These are phyloP conservation scores for Maudiozyma humilis DNA, from an alignment of 1,139 yeast species.

Conservation along the genomic window DNA sequence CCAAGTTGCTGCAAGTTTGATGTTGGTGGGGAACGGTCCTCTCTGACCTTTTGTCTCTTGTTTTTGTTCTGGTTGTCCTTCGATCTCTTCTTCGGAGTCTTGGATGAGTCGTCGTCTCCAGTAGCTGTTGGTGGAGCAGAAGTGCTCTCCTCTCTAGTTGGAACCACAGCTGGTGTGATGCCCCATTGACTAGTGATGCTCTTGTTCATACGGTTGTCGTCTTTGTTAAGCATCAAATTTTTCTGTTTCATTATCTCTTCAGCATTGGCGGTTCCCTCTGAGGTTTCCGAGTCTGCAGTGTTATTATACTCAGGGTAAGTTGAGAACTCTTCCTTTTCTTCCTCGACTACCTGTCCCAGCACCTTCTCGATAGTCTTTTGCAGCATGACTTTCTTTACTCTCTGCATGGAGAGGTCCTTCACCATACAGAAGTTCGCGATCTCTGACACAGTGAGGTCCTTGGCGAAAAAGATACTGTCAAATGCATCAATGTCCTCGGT, in stretches of 20 bases:
- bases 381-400: conserved; percentile 54
- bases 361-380: conserved; percentile 54
- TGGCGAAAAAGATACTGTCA: conserved; percentile 46
- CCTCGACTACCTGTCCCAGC: conserved; percentile 35
- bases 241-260: conserved; percentile 25
- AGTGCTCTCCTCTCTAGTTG: conserved; percentile 13
- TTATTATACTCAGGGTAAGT: conserved; percentile 28
- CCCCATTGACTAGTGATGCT: conserved; percentile 67
- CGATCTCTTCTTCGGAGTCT: conserved; percentile 14
- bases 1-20: conserved; percentile 68
- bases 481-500: conserved; percentile 29
- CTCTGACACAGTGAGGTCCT: conserved; percentile 45
- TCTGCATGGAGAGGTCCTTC: conserved; percentile 55
- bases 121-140: conserved; percentile 14
- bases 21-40: conserved; percentile 65
- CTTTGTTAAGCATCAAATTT: conserved; percentile 54
- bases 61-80: conserved; percentile 27
- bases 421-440: conserved; percentile 47
- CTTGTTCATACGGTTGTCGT: conserved; percentile 62
- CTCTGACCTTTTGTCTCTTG: conserved; percentile 34
- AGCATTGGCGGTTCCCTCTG: conserved; percentile 18
- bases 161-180: conserved; percentile 12
- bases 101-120: conserved; percentile 10
- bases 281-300: conserved; percentile 18
- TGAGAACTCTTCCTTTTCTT: conserved; percentile 39